Percentiles rank a stretch among this genome's conserved stretches.
phyloP scores from a whole-genome alignment of 495 filamentous ascomycete species.

The Collariella sp. region DNA sequence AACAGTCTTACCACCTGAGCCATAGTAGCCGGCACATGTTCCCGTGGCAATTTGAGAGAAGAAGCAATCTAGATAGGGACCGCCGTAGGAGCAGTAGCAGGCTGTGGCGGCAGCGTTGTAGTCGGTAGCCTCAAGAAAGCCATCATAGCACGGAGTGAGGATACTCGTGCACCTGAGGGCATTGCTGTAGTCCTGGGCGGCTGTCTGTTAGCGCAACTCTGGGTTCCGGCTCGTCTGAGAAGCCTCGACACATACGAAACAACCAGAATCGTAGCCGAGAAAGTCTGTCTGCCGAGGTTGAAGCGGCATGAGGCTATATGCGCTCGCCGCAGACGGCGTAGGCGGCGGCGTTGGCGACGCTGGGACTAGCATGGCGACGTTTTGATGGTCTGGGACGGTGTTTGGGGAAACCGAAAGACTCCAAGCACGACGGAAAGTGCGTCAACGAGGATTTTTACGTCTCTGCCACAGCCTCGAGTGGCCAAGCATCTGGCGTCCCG shows the following conservation, averaged over 20 bases:
- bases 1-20: neutral
- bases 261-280: neutral
- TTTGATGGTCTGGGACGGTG: neutral
- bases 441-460: too few relatives aligned
- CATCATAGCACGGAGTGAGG: constrained; percentile 11
- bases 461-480: too few relatives aligned
- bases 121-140: neutral
- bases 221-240: neutral
- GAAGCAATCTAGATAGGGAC: constrained; percentile 16
- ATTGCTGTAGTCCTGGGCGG: neutral
- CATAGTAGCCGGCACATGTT: constrained; percentile 10
- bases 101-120: neutral
- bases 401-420: neutral
- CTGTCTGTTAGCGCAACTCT: neutral
- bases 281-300: constrained; percentile 9
- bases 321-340: constrained; percentile 6
- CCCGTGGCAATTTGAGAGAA: constrained; percentile 8
- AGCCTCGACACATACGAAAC: neutral
- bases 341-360: constrained; percentile 6
- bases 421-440: neutral
- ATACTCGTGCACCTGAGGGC: constrained; percentile 4
- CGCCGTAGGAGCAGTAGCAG: constrained; percentile 19
- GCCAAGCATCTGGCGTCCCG: too few relatives aligned
- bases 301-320: constrained; percentile 5
- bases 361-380: constrained; percentile 6